Evolutionary conservation across 345 rosid species (phyloP).

Genomic region (Schrenkiella parvula): DNA sequence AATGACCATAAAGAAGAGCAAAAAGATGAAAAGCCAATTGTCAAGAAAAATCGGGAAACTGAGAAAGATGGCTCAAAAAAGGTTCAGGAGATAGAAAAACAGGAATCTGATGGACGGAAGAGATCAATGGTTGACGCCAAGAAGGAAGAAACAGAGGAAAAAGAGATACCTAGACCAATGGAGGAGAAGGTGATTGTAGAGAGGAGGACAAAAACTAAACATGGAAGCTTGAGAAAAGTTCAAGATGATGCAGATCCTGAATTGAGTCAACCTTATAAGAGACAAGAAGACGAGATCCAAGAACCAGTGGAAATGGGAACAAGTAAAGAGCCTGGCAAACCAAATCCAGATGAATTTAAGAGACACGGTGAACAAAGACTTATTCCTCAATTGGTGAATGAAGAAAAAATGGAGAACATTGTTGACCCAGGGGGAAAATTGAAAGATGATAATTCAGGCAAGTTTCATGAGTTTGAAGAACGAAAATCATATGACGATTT

Average conservation of each 20-base stretch:
- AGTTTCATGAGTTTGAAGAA: slow-evolving; percentile 10
- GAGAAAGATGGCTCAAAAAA: neutral
- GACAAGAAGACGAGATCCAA: neutral
- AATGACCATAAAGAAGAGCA: neutral
- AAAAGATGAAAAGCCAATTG: neutral
- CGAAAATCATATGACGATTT: slow-evolving; percentile 6
- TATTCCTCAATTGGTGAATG: neutral
- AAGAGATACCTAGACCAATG: neutral
- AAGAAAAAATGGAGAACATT: neutral
- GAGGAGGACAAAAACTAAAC: neutral
- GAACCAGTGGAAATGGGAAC: slow-evolving; percentile 5
- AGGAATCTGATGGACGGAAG: neutral
- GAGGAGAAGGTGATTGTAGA: neutral
- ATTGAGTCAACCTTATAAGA: neutral
- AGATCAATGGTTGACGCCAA: neutral
- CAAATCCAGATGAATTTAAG: neutral
- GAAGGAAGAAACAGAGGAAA: slow-evolving; percentile 1
- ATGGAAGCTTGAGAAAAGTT: slow-evolving; percentile 3
- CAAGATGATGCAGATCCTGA: neutral
- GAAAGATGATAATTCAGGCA: neutral
- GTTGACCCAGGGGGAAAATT: neutral
- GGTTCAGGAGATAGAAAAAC: neutral
- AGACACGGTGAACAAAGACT: neutral
- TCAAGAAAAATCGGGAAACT: neutral
- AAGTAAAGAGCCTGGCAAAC: neutral